A percentile compares a stretch with the other conserved stretches of the same genome.
Evolutionary conservation across 306 rosid genomes (phyloP).

Genomic region (Amphicarpaea edgeworthii): DNA sequence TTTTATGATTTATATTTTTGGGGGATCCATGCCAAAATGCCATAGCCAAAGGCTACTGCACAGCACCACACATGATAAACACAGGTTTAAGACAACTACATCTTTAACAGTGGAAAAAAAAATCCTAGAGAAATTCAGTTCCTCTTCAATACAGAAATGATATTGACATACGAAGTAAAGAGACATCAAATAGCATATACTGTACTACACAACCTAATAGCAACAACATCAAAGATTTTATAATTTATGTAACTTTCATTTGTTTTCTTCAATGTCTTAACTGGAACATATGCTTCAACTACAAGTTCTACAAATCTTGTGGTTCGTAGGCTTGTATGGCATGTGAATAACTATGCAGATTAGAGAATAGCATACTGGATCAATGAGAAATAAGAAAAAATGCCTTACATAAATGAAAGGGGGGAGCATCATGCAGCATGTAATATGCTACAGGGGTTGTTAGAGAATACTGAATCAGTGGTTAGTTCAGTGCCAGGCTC

Average conservation of each 20-base stretch:
- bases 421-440: constrained; percentile 5
- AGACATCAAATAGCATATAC: neutral
- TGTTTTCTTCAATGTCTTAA: constrained; percentile 13
- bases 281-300: neutral
- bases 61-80: neutral
- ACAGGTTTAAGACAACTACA: neutral
- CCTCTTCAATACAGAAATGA: neutral
- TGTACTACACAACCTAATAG: constrained; percentile 18
- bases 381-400: constrained; percentile 12
- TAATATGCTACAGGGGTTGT: constrained; percentile 3
- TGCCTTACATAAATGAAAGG: neutral
- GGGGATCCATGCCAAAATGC: neutral
- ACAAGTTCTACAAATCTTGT: neutral
- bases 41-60: neutral
- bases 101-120: neutral
- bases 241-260: neutral
- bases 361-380: constrained; percentile 15
- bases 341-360: constrained; percentile 27
- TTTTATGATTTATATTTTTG: neutral
- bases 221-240: constrained; percentile 23
- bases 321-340: neutral
- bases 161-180: constrained; percentile 5
- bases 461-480: too few species aligned
- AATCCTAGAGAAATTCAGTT: neutral
- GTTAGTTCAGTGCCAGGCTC: too few species aligned